Evolutionary conservation across 148 eudicot genomes (phyloP).

Genomic region (Silene latifolia): DNA sequence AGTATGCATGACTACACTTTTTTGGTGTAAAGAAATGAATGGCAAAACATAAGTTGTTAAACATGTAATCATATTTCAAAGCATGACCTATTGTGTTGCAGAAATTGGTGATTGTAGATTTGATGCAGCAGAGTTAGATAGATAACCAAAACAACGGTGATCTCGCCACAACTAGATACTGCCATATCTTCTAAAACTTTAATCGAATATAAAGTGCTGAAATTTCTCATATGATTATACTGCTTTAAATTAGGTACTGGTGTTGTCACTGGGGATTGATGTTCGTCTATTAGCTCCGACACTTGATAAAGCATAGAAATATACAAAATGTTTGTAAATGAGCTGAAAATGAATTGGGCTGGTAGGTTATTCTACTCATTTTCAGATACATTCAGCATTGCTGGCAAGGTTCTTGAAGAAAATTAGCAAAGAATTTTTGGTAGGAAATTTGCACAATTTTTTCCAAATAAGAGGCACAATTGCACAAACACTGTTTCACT

Average conservation of each 20-base stretch:
- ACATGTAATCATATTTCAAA: not conserved
- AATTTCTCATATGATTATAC: not conserved
- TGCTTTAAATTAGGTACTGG: not conserved
- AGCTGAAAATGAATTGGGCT: not conserved
- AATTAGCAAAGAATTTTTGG: too few relatives aligned
- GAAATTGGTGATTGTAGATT: not conserved
- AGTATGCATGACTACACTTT: not conserved
- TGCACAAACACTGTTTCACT: too few relatives aligned
- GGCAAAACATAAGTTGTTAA: not conserved
- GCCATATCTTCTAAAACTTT: not conserved
- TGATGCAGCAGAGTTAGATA: too few relatives aligned
- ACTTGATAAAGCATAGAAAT: not conserved
- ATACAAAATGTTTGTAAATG: not conserved
- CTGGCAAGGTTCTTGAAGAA: too few relatives aligned
- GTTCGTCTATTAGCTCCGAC: not conserved
- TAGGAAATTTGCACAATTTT: too few relatives aligned
- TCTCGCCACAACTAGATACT: not conserved
- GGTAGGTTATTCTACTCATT: not conserved
- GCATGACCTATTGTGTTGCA: not conserved
- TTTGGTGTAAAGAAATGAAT: not conserved
- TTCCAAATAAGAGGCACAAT: too few relatives aligned
- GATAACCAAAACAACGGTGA: not conserved
- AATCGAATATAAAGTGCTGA: not conserved
- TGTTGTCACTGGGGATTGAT: not conserved
- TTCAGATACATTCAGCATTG: too few relatives aligned